Evolutionary conservation across 345 rosid species (phyloP).

Genomic region (Sisymbrium altissimum): DNA sequence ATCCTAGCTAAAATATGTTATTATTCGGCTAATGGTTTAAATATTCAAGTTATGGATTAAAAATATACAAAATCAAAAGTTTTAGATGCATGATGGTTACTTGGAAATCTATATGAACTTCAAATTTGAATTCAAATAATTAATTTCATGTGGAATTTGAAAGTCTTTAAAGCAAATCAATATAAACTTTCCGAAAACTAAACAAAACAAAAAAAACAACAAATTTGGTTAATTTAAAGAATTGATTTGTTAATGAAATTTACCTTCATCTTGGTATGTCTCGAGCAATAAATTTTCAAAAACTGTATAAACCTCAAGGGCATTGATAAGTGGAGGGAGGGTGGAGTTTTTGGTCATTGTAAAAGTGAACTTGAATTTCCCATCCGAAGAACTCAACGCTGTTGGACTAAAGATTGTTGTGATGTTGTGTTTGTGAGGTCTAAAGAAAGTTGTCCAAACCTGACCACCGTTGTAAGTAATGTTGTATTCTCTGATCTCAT

Average conservation of each 20-base stretch:
- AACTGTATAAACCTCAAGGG: conserved; percentile 34
- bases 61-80: not conserved
- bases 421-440: conserved; percentile 27
- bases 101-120: not conserved
- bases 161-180: not conserved
- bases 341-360: conserved; percentile 24
- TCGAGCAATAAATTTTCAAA: conserved; percentile 19
- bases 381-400: conserved; percentile 24
- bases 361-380: conserved; percentile 12
- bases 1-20: not conserved
- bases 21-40: not conserved
- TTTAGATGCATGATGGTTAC: not conserved
- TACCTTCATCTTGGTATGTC: conserved; percentile 41
- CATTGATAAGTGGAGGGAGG: conserved; percentile 43
- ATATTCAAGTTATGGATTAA: not conserved
- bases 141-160: not conserved
- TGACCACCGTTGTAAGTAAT: conserved; percentile 25
- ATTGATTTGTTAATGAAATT: not conserved
- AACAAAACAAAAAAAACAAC: not conserved
- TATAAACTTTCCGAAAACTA: not conserved
- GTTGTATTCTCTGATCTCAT: conserved; percentile 35
- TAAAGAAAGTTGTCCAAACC: conserved; percentile 17
- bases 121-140: not conserved
- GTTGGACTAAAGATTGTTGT: conserved; percentile 24
- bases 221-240: not conserved